Evolutionary conservation across 2,329 filamentous ascomycete species (phyloP).

Genomic region (Aureobasidium sp.): DNA sequence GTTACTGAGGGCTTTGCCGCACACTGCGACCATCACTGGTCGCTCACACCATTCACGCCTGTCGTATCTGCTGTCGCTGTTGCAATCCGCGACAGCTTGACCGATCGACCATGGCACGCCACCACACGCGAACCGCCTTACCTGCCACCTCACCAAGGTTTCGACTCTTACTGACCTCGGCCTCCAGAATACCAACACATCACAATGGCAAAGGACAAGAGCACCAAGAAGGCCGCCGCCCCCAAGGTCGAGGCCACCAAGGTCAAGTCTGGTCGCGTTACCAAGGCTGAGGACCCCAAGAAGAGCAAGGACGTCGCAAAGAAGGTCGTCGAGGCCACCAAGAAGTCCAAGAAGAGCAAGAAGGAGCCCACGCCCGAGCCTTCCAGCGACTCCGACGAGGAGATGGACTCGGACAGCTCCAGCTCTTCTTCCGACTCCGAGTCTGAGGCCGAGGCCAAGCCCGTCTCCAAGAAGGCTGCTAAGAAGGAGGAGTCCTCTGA

Average conservation of each 20-base stretch:
- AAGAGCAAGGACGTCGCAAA: slow-evolving; percentile 64
- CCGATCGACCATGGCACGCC: slow-evolving; percentile 10
- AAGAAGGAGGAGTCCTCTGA: slow-evolving; percentile 19
- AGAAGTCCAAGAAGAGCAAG: slow-evolving; percentile 41
- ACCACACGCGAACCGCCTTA: slow-evolving; percentile 8
- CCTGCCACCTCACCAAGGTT: neutral
- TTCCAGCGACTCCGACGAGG: slow-evolving; percentile 27
- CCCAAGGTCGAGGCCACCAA: slow-evolving; percentile 29
- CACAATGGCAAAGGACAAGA: slow-evolving; percentile 41
- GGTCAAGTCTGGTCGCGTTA: slow-evolving; percentile 59
- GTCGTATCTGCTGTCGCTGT: slow-evolving; percentile 15
- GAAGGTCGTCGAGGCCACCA: slow-evolving; percentile 47
- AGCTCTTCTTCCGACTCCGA: slow-evolving; percentile 23
- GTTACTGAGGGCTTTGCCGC: slow-evolving; percentile 28
- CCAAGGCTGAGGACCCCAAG: slow-evolving; percentile 61
- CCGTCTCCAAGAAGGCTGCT: slow-evolving; percentile 23
- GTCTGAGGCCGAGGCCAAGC: slow-evolving; percentile 27
- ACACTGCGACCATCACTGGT: slow-evolving; percentile 7
- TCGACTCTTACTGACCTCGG: slow-evolving; percentile 8
- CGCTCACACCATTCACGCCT: neutral
- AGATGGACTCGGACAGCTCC: slow-evolving; percentile 29
- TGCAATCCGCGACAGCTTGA: slow-evolving; percentile 12
- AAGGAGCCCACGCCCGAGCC: slow-evolving; percentile 43
- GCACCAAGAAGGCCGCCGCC: slow-evolving; percentile 23
- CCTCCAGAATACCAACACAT: slow-evolving; percentile 3